Conservation (phyloP, 2,329 filamentous ascomycete genomes). For the Rutstroemia sydowiana region DNA sequence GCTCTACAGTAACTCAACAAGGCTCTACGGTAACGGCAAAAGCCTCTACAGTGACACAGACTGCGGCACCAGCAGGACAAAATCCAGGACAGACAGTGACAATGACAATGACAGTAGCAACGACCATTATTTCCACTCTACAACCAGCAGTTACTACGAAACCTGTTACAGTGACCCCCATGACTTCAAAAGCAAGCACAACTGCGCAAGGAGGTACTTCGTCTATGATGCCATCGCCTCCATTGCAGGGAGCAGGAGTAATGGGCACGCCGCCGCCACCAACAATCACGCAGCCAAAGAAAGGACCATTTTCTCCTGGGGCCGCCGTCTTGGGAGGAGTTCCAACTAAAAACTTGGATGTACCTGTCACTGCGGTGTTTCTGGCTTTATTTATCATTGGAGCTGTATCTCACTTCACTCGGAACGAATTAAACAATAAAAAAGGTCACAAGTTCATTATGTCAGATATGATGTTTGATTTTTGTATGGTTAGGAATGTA, state of each 20-base stretch:
- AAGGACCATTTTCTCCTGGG: slow-evolving; percentile 28
- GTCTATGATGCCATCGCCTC: not conserved
- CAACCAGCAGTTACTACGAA: not conserved
- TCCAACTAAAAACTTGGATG: slow-evolving; percentile 52
- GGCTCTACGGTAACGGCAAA: not conserved
- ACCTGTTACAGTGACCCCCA: not conserved
- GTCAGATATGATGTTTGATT: slow-evolving; percentile 49
- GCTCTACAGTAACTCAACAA: not conserved
- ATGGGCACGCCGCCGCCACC: not conserved
- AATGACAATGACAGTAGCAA: not conserved
- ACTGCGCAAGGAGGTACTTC: not conserved
- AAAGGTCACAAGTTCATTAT: slow-evolving; percentile 51
- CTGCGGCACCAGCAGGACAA: not conserved
- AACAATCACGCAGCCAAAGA: not conserved
- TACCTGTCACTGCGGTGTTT: slow-evolving; percentile 58
- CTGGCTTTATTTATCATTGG: slow-evolving; percentile 47
- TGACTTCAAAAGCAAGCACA: not conserved
- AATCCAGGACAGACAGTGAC: not conserved
- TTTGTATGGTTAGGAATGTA: slow-evolving; percentile 48
- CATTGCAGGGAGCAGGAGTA: not conserved
- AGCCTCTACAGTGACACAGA: not conserved
- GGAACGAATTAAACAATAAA: slow-evolving; percentile 34
- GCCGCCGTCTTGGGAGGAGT: slow-evolving; percentile 48
- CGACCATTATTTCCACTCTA: not conserved
- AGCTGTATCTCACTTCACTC: slow-evolving; percentile 50